A percentile compares a stretch with the other conserved stretches of the same genome.
phyloP scores from a whole-genome alignment of 2,329 filamentous ascomycete species.

The Fusarium heterosporum region DNA sequence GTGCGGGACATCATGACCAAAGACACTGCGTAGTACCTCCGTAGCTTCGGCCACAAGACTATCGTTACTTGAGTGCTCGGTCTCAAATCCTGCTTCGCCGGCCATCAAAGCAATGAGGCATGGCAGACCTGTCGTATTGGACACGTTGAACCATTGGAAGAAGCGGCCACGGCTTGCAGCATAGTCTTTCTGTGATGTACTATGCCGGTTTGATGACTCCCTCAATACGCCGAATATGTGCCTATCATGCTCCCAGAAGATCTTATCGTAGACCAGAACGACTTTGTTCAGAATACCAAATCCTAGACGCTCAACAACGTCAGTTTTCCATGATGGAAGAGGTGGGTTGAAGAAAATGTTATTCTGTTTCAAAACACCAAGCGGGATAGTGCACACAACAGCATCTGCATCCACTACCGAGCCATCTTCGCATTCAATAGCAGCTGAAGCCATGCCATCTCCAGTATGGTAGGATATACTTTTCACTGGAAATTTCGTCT shows the following conservation, averaged over 20 bases:
- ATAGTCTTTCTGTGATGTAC: slow-evolving; percentile 84
- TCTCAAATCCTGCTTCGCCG: slow-evolving; percentile 90
- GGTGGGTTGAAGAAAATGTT: slow-evolving; percentile 87
- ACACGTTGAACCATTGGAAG: slow-evolving; percentile 98
- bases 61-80: slow-evolving; percentile 80
- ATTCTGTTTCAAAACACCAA: slow-evolving; percentile 90
- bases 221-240: slow-evolving; percentile 96
- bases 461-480: slow-evolving; percentile 74
- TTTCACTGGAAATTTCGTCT: slow-evolving; percentile 77
- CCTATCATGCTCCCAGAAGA: slow-evolving; percentile 90
- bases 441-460: slow-evolving; percentile 61
- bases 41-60: slow-evolving; percentile 85
- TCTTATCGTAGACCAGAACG: slow-evolving; percentile 85
- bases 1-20: slow-evolving; percentile 75
- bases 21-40: slow-evolving; percentile 79
- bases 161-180: slow-evolving; percentile 84
- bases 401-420: slow-evolving; percentile 83
- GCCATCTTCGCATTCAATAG: slow-evolving; percentile 82
- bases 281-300: slow-evolving; percentile 97
- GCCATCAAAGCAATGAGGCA: slow-evolving; percentile 95
- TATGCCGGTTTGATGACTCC: slow-evolving; percentile 75
- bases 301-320: slow-evolving; percentile 84
- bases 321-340: slow-evolving; percentile 87
- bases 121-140: slow-evolving; percentile 87
- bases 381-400: slow-evolving; percentile 88